phyloP scores from a whole-genome alignment of 1,284 basidiomycete genomes.

The Papiliotrema laurentii region DNA sequence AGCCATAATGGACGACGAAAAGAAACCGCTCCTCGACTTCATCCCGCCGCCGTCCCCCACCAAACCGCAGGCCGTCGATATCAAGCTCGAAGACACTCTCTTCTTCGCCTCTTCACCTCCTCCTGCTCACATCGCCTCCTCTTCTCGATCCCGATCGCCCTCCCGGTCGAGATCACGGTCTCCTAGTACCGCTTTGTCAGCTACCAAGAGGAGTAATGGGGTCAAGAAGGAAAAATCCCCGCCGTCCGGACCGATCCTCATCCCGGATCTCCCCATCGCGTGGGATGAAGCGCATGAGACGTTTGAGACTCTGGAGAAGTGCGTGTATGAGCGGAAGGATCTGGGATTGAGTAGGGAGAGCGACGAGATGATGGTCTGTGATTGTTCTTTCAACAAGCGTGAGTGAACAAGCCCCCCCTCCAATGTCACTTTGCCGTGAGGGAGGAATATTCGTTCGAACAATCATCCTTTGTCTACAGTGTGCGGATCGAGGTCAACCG shows the following conservation, averaged over 20 bases:
- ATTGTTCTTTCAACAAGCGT: conserved; percentile 80
- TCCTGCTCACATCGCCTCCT: background rate
- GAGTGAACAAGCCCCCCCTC: too few relatives aligned
- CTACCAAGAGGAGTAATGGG: too few relatives aligned
- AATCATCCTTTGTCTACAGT: too few relatives aligned
- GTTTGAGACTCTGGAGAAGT: conserved; percentile 69
- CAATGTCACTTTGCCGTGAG: too few relatives aligned
- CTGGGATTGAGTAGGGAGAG: conserved; percentile 82
- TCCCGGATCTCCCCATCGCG: conserved; percentile 70
- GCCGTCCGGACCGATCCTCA: conserved; percentile 47
- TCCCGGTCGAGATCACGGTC: background rate
- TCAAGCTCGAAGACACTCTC: background rate
- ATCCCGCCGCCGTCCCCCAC: background rate
- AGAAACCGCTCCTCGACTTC: too few relatives aligned
- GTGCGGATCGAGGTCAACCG: too few relatives aligned
- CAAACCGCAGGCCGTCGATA: background rate
- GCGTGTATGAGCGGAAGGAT: conserved; percentile 82
- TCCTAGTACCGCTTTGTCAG: too few relatives aligned
- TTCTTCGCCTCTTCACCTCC: background rate
- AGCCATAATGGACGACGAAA: too few relatives aligned
- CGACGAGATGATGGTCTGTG: conserved; percentile 88
- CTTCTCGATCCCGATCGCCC: background rate
- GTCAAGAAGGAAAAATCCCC: background rate
- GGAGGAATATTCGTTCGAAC: too few relatives aligned
- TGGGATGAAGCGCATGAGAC: conserved; percentile 67